These are phyloP conservation scores for Gaertneriomyces semiglobifer DNA, from an alignment of 192 early-diverging fungal species.

Conservation along the genomic window DNA sequence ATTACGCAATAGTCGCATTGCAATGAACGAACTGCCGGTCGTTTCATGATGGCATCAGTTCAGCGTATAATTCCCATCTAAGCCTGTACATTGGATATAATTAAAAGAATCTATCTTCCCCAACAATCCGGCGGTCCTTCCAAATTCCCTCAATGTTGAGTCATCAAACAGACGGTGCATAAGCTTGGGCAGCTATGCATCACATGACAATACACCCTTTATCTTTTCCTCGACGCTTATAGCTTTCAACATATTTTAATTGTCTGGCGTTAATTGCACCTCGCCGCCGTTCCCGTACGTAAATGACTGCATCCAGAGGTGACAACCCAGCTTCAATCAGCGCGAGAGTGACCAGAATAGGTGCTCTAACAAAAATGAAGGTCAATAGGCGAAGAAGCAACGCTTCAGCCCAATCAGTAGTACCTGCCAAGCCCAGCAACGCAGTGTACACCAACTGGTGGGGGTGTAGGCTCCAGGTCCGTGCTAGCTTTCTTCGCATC, in stretches of 20 bases:
- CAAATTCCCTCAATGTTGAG: no score
- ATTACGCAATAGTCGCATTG: no score
- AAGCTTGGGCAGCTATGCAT: neutral
- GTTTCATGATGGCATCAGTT: no score
- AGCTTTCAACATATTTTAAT: slow-evolving; percentile 49
- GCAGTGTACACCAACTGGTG: slow-evolving; percentile 67
- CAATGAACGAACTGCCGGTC: no score
- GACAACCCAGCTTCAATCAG: slow-evolving; percentile 78
- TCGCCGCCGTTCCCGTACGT: slow-evolving; percentile 65
- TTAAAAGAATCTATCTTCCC: no score
- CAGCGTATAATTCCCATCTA: no score
- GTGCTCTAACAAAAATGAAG: slow-evolving; percentile 27
- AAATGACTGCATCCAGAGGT: slow-evolving; percentile 70
- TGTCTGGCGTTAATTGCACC: slow-evolving; percentile 76
- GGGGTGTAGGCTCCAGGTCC: slow-evolving; percentile 7
- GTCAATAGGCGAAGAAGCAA: neutral
- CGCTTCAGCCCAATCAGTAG: neutral
- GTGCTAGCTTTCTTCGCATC: neutral
- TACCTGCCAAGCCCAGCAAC: slow-evolving; percentile 77
- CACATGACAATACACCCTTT: slow-evolving; percentile 25
- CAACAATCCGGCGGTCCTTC: no score
- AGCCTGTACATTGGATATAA: no score
- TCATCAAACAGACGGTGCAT: no score
- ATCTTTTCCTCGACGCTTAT: slow-evolving; percentile 18
- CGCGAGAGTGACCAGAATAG: slow-evolving; percentile 83